Base-by-base conservation (phyloP, 208 protist genomes). In the Strigomonas galati region DNA sequence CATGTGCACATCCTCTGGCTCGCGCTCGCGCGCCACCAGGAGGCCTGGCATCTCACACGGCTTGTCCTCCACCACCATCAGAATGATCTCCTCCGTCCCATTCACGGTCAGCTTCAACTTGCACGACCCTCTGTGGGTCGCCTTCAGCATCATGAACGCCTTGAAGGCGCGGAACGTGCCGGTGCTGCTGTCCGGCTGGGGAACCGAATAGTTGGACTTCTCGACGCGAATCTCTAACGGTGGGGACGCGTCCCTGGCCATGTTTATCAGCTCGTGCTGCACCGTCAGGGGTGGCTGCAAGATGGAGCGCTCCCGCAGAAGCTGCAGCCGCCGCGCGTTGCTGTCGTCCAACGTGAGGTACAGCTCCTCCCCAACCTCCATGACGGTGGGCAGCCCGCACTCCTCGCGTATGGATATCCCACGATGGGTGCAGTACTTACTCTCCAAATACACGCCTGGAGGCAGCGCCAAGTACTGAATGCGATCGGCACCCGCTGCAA, bases 361-460 rank as follows among this genome's bases (percentile, higher is more conserved):
- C 14, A 84, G 64, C 1, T 79, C 76, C 76, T 95, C 86, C 9
- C 84, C 86, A 2, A 90, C 75, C 65, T 76, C 60, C 32, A 90
- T 64, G 0, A 62, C 67, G 14, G 69, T 75, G 2, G 86, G 89
- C 48, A 95, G 53, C 40, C 58, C 69, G 65, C 86, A 69, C 54
- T 74, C 76, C 46, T 87, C 86, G 21, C 73, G 66, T 37, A 79
- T 64, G 15, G 70, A 59, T 5, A 91, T 73, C 15, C 89, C 89
- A 12, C 89, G 81, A 12, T 71, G 73, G 12, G 79, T 95, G 43
- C 88, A 75, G 26, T 85, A 76, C 28, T 84, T 71, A 53, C 82
- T 81, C 37, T 79, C 77, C 26, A 87, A 64, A 3, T 65, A 66
- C 3, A 93, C 57, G 23, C 83, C 82, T 0, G 67, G 62, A 0